phyloP scores from a whole-genome alignment of 2,329 filamentous ascomycete species.

The Hymenoscyphus linearis region DNA sequence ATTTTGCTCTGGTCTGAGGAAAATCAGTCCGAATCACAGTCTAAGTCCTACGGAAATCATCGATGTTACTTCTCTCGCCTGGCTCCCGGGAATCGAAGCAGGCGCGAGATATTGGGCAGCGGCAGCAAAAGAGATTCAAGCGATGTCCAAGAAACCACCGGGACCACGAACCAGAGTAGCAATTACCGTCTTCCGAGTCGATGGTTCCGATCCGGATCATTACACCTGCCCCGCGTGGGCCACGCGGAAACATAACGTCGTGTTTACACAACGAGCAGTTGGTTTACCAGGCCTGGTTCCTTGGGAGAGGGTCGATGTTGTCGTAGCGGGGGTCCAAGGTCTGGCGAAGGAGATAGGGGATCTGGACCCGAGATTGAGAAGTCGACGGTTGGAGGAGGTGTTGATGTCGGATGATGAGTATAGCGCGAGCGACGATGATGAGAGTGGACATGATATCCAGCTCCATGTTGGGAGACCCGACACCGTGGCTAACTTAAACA shows the following conservation, averaged over 20 bases:
- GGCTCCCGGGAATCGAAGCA: constrained; percentile 61
- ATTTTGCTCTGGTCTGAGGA: constrained; percentile 43
- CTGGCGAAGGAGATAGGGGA: constrained; percentile 18
- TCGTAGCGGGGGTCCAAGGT: constrained; percentile 24
- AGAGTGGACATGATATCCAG: constrained; percentile 17
- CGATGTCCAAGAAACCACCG: constrained; percentile 6
- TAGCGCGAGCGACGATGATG: constrained; percentile 9
- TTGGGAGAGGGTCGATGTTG: constrained; percentile 22
- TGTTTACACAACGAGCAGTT: constrained; percentile 22
- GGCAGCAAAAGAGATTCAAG: constrained; percentile 19
- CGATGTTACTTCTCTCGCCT: constrained; percentile 55
- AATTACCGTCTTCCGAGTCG: constrained; percentile 24
- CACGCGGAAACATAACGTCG: constrained; percentile 17
- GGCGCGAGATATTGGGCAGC: constrained; percentile 51
- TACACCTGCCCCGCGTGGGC: constrained; percentile 29
- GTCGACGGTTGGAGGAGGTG: constrained; percentile 18
- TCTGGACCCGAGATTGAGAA: constrained; percentile 18
- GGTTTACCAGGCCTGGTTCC: constrained; percentile 21
- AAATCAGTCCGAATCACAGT: constrained; percentile 36
- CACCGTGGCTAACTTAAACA: constrained; percentile 20
- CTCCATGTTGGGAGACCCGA: constrained; percentile 28
- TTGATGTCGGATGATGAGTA: constrained; percentile 10
- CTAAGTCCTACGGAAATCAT: constrained; percentile 50
- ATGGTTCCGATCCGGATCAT: constrained; percentile 7
- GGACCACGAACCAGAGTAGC: constrained; percentile 15